A percentile compares a stretch with the other conserved stretches of the same genome.
These are phyloP conservation scores for Xylariaceae sp. DNA, from an alignment of 2,329 filamentous ascomycete species.

Conservation along the genomic window DNA sequence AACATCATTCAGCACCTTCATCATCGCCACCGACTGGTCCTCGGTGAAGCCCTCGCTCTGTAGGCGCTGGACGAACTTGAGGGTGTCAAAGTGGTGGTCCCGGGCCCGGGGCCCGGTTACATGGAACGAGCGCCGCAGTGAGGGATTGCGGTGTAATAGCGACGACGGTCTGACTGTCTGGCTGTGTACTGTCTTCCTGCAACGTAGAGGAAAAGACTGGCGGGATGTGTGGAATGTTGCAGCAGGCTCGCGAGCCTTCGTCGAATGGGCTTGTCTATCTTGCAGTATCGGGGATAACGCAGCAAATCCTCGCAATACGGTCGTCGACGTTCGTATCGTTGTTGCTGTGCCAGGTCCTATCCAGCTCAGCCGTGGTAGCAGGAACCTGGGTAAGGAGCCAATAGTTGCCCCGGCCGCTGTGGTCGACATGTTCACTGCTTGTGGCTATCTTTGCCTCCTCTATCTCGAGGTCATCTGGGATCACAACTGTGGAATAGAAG, in stretches of 20 bases:
- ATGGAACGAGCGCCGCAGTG: slow-evolving; percentile 55
- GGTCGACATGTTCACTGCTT: background rate
- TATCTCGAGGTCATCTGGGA: background rate
- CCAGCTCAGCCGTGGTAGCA: slow-evolving; percentile 54
- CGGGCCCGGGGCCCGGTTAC: slow-evolving; percentile 54
- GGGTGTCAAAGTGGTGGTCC: slow-evolving; percentile 96
- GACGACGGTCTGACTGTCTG: too few species aligned
- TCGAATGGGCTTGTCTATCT: too few species aligned
- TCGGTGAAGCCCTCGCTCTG: slow-evolving; percentile 92
- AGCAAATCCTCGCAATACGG: slow-evolving; percentile 26
- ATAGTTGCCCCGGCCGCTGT: slow-evolving; percentile 24
- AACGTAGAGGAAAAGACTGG: slow-evolving; percentile 12
- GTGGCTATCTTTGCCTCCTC: slow-evolving; percentile 24
- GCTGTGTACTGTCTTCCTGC: slow-evolving; percentile 4
- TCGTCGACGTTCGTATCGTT: too few species aligned
- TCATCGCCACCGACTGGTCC: slow-evolving; percentile 94
- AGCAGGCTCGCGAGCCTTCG: slow-evolving; percentile 16
- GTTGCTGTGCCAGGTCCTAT: slow-evolving; percentile 29
- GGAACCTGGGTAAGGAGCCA: slow-evolving; percentile 46
- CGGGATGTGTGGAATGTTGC: slow-evolving; percentile 24
- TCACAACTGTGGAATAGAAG: too few species aligned
- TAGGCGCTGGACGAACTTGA: slow-evolving; percentile 91
- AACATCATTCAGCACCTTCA: slow-evolving; percentile 93
- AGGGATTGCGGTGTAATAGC: slow-evolving; percentile 25
- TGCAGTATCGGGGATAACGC: too few species aligned